These are phyloP conservation scores for Phytophthora pistaciae DNA, from an alignment of 352 stramenopile species.

Conservation along the genomic window DNA sequence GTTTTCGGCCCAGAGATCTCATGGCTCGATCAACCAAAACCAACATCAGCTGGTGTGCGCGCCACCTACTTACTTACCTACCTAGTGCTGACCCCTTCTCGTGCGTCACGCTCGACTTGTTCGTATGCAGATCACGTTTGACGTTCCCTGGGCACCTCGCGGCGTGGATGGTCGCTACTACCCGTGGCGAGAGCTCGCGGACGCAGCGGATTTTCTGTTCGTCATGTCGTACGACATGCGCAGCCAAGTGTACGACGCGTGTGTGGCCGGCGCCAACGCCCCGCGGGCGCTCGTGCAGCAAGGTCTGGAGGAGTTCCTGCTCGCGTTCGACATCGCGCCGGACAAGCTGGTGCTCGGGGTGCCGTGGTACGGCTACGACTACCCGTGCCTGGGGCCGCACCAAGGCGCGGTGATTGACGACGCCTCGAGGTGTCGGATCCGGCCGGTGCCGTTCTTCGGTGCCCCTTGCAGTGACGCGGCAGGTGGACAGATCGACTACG, in stretches of 20 bases:
- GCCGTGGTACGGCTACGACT: slow-evolving; percentile 93
- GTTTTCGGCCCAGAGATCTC: background rate
- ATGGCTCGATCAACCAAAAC: background rate
- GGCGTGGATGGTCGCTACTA: slow-evolving; percentile 89
- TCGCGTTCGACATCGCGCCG: slow-evolving; percentile 61
- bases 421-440: slow-evolving; percentile 25
- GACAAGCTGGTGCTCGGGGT: slow-evolving; percentile 91
- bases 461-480: slow-evolving; percentile 84
- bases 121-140: slow-evolving; percentile 73
- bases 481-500: slow-evolving; percentile 70
- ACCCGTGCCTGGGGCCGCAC: slow-evolving; percentile 57
- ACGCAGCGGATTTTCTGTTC: slow-evolving; percentile 86
- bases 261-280: slow-evolving; percentile 88
- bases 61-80: background rate
- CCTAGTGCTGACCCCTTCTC: slow-evolving; percentile 3
- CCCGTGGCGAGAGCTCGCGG: slow-evolving; percentile 74
- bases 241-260: slow-evolving; percentile 92
- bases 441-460: slow-evolving; percentile 66
- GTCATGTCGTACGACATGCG: slow-evolving; percentile 96
- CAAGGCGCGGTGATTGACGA: slow-evolving; percentile 21
- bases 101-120: slow-evolving; percentile 3
- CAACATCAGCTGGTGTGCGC: background rate
- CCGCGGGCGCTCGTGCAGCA: slow-evolving; percentile 75
- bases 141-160: slow-evolving; percentile 81
- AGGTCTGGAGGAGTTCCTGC: slow-evolving; percentile 81